Conservation (phyloP, 495 filamentous ascomycete species). For the Lasiosphaeris hirsuta region DNA sequence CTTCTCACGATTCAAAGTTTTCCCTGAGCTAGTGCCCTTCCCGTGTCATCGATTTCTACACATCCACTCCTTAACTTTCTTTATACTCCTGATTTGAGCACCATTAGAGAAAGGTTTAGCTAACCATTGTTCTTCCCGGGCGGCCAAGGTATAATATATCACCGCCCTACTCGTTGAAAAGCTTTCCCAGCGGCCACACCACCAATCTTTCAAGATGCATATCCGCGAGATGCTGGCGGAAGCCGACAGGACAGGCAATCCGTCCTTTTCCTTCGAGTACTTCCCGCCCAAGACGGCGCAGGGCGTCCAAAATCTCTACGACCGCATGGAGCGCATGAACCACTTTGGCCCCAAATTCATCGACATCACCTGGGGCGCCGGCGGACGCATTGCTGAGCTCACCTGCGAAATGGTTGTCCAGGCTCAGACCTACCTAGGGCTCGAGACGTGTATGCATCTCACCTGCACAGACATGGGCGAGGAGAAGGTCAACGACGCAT, state of each 20-base stretch:
- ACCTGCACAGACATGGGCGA: slow-evolving; percentile 98
- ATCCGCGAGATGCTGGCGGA: slow-evolving; percentile 90
- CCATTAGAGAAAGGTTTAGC: too few relatives aligned
- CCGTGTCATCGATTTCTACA: too few relatives aligned
- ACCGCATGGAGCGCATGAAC: slow-evolving; percentile 99
- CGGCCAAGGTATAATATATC: too few relatives aligned
- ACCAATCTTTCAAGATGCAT: slow-evolving; percentile 55
- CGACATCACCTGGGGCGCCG: slow-evolving; percentile 98
- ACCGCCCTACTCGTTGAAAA: not conserved
- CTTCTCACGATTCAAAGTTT: not conserved
- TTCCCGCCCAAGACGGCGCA: slow-evolving; percentile 99
- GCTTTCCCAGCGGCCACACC: not conserved
- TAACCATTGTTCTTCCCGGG: too few relatives aligned
- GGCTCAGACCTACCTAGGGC: slow-evolving; percentile 91
- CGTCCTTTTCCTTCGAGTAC: slow-evolving; percentile 98
- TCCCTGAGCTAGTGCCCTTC: too few relatives aligned
- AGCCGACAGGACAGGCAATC: slow-evolving; percentile 66
- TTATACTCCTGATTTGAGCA: too few relatives aligned
- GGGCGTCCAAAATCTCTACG: slow-evolving; percentile 99
- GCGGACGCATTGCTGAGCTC: slow-evolving; percentile 82
- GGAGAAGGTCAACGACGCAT: slow-evolving; percentile 83
- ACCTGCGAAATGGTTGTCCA: slow-evolving; percentile 98
- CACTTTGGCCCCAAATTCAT: slow-evolving; percentile 89
- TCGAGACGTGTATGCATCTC: slow-evolving; percentile 99
- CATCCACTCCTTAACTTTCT: too few relatives aligned